Evolutionary conservation across 177 flowering plant species (phyloP).

Genomic region (Telopea speciosissima): DNA sequence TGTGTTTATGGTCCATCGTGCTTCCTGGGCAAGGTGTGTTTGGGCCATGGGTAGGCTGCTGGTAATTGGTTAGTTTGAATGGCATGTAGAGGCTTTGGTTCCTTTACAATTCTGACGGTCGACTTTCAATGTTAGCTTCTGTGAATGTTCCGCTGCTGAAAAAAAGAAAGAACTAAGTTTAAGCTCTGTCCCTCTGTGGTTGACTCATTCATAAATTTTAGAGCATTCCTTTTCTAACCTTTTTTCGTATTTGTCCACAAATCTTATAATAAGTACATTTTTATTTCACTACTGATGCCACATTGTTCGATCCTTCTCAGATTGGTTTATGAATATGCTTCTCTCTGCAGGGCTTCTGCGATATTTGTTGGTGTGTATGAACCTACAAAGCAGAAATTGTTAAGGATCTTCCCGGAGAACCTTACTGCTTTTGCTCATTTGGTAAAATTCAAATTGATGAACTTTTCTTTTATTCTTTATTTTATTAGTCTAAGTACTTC

Average conservation of each 20-base stretch:
- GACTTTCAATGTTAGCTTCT: too few relatives aligned
- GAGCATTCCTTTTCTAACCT: not conserved
- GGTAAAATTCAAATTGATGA: conserved; percentile 29
- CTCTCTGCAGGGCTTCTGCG: conserved; percentile 72
- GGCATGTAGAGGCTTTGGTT: too few relatives aligned
- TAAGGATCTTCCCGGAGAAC: conserved; percentile 67
- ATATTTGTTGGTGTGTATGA: conserved; percentile 90
- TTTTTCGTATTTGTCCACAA: not conserved
- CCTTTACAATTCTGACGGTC: too few relatives aligned
- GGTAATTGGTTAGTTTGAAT: too few relatives aligned
- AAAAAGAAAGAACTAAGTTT: too few relatives aligned
- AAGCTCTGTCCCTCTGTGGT: too few relatives aligned
- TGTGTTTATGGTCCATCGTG: too few relatives aligned
- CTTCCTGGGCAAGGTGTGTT: too few relatives aligned
- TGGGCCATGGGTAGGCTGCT: too few relatives aligned
- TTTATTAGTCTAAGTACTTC: too few relatives aligned
- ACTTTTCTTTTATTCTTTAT: too few relatives aligned
- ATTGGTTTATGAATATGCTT: conserved; percentile 6
- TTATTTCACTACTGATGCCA: not conserved
- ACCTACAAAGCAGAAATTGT: conserved; percentile 76
- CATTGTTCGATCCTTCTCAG: not conserved
- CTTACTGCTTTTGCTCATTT: conserved; percentile 85
- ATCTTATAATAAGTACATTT: not conserved
- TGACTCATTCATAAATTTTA: not conserved
- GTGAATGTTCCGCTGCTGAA: too few relatives aligned